Percentiles rank a stretch among this genome's conserved stretches.
Conservation (phyloP, 2,329 filamentous ascomycete species). For the Epichloe uncinata region DNA sequence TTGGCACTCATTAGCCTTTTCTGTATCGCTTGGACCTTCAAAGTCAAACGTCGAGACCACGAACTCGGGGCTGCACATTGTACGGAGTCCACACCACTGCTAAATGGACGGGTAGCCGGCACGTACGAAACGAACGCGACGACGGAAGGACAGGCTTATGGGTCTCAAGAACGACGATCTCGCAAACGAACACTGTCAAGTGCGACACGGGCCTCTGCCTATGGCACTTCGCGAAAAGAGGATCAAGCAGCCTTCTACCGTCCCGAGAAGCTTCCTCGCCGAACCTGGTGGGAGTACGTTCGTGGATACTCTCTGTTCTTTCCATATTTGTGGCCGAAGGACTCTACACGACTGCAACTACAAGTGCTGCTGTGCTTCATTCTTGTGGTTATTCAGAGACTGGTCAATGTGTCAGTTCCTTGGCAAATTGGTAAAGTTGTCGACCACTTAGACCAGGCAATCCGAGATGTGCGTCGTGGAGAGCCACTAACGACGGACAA, state of each 20-base stretch:
- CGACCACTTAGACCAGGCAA: slow-evolving; percentile 46
- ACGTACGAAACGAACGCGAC: slow-evolving; percentile 24
- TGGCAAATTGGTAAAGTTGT: slow-evolving; percentile 69
- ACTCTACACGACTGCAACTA: slow-evolving; percentile 57
- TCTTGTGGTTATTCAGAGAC: slow-evolving; percentile 66
- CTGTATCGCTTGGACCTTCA: slow-evolving; percentile 27
- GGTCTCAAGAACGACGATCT: slow-evolving; percentile 14
- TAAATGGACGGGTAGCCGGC: slow-evolving; percentile 29
- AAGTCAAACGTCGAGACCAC: slow-evolving; percentile 24
- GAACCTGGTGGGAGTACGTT: slow-evolving; percentile 93
- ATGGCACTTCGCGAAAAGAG: slow-evolving; percentile 29
- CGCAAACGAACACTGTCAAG: slow-evolving; percentile 25
- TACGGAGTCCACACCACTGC: slow-evolving; percentile 51
- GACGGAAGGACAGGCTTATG: slow-evolving; percentile 15
- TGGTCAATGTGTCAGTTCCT: slow-evolving; percentile 78
- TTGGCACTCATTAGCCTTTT: slow-evolving; percentile 41
- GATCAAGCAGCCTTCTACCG: slow-evolving; percentile 74
- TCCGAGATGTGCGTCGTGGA: slow-evolving; percentile 33
- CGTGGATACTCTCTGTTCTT: slow-evolving; percentile 89
- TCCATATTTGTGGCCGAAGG: slow-evolving; percentile 90
- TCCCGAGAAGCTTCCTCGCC: slow-evolving; percentile 71
- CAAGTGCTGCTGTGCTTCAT: slow-evolving; percentile 72
- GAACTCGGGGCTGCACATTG: slow-evolving; percentile 26
- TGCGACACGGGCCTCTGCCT: slow-evolving; percentile 23
- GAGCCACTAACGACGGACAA: slow-evolving; percentile 20